Conservation (phyloP, 345 rosid genomes). For the Eucalyptus cloeziana region DNA sequence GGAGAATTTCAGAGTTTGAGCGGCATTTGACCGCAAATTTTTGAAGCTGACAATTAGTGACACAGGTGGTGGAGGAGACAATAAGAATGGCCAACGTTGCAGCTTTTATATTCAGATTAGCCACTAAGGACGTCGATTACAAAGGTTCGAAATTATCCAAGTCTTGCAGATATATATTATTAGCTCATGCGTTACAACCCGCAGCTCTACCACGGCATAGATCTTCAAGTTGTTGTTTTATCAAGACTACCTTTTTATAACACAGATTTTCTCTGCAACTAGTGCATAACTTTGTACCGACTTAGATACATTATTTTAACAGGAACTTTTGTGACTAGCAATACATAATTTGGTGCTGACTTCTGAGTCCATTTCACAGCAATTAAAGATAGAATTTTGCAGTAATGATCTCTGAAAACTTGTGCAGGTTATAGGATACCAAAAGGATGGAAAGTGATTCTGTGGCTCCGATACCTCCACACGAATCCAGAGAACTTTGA, state of each 20-base stretch:
- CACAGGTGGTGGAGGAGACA: constrained; percentile 28
- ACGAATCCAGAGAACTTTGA: not conserved
- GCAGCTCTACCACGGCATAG: not conserved
- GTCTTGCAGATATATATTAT: not conserved
- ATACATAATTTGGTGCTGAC: not conserved
- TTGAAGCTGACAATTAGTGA: not conserved
- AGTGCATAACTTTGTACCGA: constrained; percentile 4
- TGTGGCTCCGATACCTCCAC: constrained; percentile 24
- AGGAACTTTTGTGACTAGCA: not conserved
- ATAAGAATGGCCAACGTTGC: constrained; percentile 23
- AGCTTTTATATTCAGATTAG: not conserved
- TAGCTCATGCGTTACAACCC: not conserved
- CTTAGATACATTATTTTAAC: not conserved
- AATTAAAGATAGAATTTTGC: not conserved
- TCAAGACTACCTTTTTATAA: not conserved
- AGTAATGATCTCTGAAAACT: not conserved
- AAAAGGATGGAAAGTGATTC: constrained; percentile 21
- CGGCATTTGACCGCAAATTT: not conserved
- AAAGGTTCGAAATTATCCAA: too few species aligned
- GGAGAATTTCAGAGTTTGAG: not conserved
- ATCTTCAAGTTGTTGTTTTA: not conserved
- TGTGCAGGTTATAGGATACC: constrained; percentile 26
- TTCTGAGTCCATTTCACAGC: not conserved
- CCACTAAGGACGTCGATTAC: constrained; percentile 5
- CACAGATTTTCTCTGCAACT: not conserved